These are phyloP conservation scores for Camelina laxa DNA, from an alignment of 345 rosid species.

Conservation along the genomic window DNA sequence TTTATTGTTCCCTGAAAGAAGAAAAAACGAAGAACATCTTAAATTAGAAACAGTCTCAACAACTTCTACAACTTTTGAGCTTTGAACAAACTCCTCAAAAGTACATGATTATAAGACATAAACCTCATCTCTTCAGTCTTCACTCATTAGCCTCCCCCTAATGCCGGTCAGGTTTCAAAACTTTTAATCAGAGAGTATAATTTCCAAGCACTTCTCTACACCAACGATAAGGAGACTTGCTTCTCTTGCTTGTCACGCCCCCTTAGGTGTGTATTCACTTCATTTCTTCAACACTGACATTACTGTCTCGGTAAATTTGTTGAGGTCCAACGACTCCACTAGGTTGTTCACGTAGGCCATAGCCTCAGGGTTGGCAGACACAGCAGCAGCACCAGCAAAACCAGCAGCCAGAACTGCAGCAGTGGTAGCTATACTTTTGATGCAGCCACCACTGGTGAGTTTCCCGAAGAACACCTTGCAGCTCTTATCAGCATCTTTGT, in stretches of 20 bases:
- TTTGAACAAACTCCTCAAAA: constrained; percentile 21
- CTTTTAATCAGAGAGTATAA: constrained; percentile 19
- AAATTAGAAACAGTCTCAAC: constrained; percentile 26
- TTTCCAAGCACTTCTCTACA: constrained; percentile 25
- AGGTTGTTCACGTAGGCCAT: constrained; percentile 19
- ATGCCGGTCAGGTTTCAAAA: constrained; percentile 17
- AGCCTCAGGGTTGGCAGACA: constrained; percentile 30
- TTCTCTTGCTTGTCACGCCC: constrained; percentile 29
- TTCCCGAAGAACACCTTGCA: constrained; percentile 55
- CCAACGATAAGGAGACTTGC: constrained; percentile 33
- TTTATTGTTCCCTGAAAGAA: constrained; percentile 17
- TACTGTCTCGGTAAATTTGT: constrained; percentile 23
- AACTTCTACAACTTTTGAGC: constrained; percentile 31
- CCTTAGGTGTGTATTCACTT: background rate
- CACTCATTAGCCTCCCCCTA: constrained; percentile 7
- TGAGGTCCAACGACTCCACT: constrained; percentile 35
- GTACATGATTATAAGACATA: constrained; percentile 19
- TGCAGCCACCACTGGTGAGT: constrained; percentile 53
- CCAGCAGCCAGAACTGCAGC: constrained; percentile 49
- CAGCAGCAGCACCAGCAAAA: constrained; percentile 43
- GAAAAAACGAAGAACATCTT: background rate
- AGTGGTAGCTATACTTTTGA: constrained; percentile 50
- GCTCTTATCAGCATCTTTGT: constrained; percentile 57
- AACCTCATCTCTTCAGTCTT: constrained; percentile 18
- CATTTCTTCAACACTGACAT: constrained; percentile 26